These are phyloP conservation scores for Botrytis paeoniae DNA, from an alignment of 2,329 filamentous ascomycete species.

Conservation along the genomic window DNA sequence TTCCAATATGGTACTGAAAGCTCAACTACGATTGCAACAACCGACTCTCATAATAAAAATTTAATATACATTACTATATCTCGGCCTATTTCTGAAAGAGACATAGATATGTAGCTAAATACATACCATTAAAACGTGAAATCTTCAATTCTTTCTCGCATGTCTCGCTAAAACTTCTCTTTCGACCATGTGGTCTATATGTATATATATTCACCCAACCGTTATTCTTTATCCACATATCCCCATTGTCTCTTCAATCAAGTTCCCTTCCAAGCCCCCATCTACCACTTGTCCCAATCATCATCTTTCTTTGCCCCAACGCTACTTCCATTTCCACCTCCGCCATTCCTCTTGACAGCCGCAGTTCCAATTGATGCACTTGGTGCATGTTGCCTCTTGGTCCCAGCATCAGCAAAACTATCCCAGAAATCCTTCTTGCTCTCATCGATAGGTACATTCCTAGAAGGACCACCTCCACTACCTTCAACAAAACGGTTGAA, in stretches of 20 bases:
- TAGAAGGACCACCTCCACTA: slow-evolving; percentile 39
- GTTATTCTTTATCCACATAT: not conserved
- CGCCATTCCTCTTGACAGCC: slow-evolving; percentile 34
- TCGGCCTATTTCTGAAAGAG: not conserved
- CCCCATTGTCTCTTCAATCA: not conserved
- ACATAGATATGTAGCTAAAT: not conserved
- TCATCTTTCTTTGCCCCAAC: slow-evolving; percentile 48
- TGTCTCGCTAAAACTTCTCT: not conserved
- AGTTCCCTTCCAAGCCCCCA: not conserved
- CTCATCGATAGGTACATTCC: slow-evolving; percentile 49
- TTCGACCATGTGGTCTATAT: not conserved
- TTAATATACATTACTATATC: not conserved
- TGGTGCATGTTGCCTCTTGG: slow-evolving; percentile 16
- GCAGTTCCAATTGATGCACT: slow-evolving; percentile 34
- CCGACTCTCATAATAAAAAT: not conserved
- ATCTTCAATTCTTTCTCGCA: not conserved
- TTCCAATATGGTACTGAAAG: not conserved
- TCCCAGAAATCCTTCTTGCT: slow-evolving; percentile 89
- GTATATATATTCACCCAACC: slow-evolving; percentile 7
- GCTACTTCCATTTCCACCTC: slow-evolving; percentile 17
- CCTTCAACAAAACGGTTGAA: slow-evolving; percentile 89
- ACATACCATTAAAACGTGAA: not conserved
- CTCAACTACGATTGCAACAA: not conserved
- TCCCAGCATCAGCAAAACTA: slow-evolving; percentile 63
- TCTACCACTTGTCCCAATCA: slow-evolving; percentile 55